Evolutionary conservation across 768 basidiomycete species (phyloP).

Genomic region (Strobilomyces confusus): DNA sequence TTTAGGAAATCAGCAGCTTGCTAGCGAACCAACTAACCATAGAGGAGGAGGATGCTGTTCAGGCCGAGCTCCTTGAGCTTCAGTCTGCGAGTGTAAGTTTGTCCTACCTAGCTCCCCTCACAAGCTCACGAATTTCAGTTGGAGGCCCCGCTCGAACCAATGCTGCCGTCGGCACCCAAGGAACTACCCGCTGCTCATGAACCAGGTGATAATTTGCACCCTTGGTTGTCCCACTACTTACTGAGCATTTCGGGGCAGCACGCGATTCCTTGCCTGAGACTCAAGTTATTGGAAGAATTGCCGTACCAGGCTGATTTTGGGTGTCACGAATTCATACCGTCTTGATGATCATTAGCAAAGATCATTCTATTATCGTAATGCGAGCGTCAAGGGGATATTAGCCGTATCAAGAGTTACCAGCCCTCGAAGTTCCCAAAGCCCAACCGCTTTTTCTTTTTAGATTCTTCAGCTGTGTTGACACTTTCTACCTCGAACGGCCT

Average conservation of each 20-base stretch:
- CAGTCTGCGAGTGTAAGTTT: conserved; percentile 58
- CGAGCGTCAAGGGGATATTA: not conserved
- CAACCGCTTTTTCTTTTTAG: conserved; percentile 75
- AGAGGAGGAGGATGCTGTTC: conserved; percentile 94
- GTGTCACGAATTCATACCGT: not conserved
- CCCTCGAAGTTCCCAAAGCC: conserved; percentile 92
- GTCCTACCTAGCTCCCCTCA: not conserved
- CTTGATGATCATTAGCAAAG: not conserved
- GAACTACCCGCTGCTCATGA: conserved; percentile 35
- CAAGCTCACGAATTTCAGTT: conserved; percentile 24
- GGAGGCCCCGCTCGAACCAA: conserved; percentile 27
- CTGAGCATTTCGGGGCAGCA: conserved; percentile 11
- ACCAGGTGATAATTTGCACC: conserved; percentile 24
- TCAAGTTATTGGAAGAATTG: conserved; percentile 12
- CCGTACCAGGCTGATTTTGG: conserved; percentile 20
- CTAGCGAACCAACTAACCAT: conserved; percentile 74
- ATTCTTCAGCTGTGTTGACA: conserved; percentile 37
- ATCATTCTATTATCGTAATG: conserved; percentile 9
- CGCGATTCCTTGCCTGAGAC: not conserved
- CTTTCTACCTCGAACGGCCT: conserved; percentile 35
- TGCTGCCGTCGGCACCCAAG: conserved; percentile 55
- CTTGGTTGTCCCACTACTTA: not conserved
- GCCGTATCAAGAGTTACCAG: conserved; percentile 46
- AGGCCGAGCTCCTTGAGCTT: conserved; percentile 70
- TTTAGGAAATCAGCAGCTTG: conserved; percentile 87